A percentile compares a stretch with the other conserved stretches of the same genome.
Evolutionary conservation across 805 yeast species (phyloP).

Genomic region (Dipodascopsis uninucleata): DNA sequence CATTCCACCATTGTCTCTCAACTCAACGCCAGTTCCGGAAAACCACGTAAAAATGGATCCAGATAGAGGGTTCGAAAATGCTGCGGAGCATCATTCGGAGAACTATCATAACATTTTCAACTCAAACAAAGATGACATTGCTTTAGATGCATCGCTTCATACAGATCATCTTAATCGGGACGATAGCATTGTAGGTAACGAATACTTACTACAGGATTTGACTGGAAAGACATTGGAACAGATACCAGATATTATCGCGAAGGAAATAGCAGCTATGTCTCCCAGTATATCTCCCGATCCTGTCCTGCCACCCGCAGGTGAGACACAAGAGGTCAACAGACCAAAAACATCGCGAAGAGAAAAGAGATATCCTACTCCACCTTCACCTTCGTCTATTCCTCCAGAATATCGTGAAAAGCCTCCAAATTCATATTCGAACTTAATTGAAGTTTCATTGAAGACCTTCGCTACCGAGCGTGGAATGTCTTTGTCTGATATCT

Average conservation of each 20-base stretch:
- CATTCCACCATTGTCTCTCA: constrained; percentile 9
- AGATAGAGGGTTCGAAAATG: no score
- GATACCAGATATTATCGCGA: constrained; percentile 14
- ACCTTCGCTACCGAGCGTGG: constrained; percentile 66
- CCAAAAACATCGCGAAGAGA: constrained; percentile 8
- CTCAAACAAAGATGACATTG: no score
- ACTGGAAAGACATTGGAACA: constrained; percentile 10
- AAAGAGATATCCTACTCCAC: constrained; percentile 21
- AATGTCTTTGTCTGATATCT: constrained; percentile 77
- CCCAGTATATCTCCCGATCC: constrained; percentile 8
- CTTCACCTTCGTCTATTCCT: constrained; percentile 61
- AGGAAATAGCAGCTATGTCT: constrained; percentile 17
- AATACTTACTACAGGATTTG: no score
- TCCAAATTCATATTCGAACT: constrained; percentile 68
- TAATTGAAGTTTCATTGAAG: constrained; percentile 75
- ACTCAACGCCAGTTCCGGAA: constrained; percentile 9
- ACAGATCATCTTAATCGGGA: no score
- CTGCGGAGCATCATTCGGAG: no score
- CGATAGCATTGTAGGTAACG: no score
- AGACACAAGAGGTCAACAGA: not conserved
- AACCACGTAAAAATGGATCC: not conserved
- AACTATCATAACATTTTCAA: no score
- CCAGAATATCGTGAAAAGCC: constrained; percentile 84
- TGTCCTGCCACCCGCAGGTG: not conserved
- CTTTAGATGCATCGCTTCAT: no score